Evolutionary conservation across 441 rosid genomes (phyloP), one percentile per base, ranked within the genome.

Genomic region (Daphne laureola): DNA sequence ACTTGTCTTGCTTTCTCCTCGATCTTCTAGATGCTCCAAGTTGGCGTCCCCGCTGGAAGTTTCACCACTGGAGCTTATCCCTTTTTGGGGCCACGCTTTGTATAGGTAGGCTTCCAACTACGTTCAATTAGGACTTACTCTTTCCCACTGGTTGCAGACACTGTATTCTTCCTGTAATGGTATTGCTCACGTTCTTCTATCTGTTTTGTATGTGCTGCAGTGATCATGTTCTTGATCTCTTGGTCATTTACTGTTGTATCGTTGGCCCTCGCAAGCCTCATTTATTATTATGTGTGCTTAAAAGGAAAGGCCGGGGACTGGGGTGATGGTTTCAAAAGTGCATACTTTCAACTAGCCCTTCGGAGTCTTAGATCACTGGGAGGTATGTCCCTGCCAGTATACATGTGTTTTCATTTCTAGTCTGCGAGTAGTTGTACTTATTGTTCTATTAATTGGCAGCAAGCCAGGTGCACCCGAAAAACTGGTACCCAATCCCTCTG

Each of bases 321-420:
- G 99, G 99, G 97, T 8, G 99, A 94, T 61, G 99, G 99, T 70
- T 85, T 94, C 81, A 94, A 94, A 77, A 94, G 99, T 77, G 99
- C 99, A 45, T 94, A 94, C 77, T 94, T 94, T 67, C 99, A 94
- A 70, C 74, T 90, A 65, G 99, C 99, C 59, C 99, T 94, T 47
- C 96, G 96, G 38, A 94, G 99, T 78, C 96, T 94, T 61, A 87
- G 99, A 62, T 90, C 99, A 12, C 75, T 94, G 25, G 99, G 99
- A 84, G 99, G 99, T 93, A 77, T 11, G 63, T 69, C 11, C 48
- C 21, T 6, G 38, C 3, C 18, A 1, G 18, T 58, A 56, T 78
- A 70, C 87, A 87, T 51, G 43, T 43, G 46, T 17, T 4, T 44
- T 26, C 23, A n/a, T 25, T 61, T 51, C 13, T 21, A 11, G 14